phyloP scores from a whole-genome alignment of 768 basidiomycete species.

The Inosperma sp. region DNA sequence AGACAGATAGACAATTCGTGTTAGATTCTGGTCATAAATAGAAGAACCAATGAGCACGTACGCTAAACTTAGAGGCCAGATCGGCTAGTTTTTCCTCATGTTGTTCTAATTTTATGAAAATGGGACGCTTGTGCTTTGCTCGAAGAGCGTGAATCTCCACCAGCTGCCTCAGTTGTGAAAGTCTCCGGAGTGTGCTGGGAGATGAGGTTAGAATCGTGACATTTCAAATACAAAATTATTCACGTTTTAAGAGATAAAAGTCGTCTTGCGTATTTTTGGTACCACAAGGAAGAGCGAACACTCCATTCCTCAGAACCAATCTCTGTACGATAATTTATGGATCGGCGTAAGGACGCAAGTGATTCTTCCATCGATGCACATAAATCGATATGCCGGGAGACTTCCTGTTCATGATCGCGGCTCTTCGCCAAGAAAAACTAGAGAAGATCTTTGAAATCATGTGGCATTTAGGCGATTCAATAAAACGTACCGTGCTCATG shows the following conservation, averaged over 20 bases:
- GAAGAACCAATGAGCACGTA: conserved; percentile 17
- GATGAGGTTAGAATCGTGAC: conserved; percentile 2
- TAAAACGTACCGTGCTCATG: conserved; percentile 26
- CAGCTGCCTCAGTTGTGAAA: conserved; percentile 24
- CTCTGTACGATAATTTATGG: conserved; percentile 23
- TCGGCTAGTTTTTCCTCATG: conserved; percentile 38
- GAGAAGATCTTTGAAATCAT: not conserved
- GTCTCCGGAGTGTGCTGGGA: conserved; percentile 29
- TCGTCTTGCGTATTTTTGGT: conserved; percentile 29
- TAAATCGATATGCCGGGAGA: conserved; percentile 28
- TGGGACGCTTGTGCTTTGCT: conserved; percentile 25
- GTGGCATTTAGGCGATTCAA: not conserved
- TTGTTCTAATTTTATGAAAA: conserved; percentile 34
- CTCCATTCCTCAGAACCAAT: conserved; percentile 32
- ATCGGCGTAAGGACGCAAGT: conserved; percentile 21
- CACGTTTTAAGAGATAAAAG: conserved; percentile 35
- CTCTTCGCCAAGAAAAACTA: conserved; percentile 26
- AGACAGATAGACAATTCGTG: not conserved
- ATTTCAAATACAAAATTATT: conserved; percentile 10
- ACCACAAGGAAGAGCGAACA: conserved; percentile 30
- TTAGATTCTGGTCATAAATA: too few species aligned
- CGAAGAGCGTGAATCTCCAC: conserved; percentile 26
- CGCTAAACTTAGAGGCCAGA: conserved; percentile 35
- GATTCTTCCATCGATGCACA: conserved; percentile 27
- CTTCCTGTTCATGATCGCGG: conserved; percentile 20